Evolutionary conservation across 768 basidiomycete genomes (phyloP).

Genomic region (Thelephora aurantiotincta): DNA sequence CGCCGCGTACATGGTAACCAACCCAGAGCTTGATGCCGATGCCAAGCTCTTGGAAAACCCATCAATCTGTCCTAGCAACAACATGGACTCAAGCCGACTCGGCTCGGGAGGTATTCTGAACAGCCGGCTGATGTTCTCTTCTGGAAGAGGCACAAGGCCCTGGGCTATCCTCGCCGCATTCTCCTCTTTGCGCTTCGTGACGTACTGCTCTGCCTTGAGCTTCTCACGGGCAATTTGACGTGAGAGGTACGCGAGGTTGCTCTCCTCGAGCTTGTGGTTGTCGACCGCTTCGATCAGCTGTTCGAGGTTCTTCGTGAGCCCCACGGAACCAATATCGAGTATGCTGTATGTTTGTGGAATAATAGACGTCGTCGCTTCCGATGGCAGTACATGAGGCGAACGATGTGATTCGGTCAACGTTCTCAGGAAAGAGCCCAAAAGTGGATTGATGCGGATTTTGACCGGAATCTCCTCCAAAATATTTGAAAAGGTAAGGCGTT

Average conservation of each 20-base stretch:
- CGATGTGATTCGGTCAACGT: constrained; percentile 37
- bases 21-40: constrained; percentile 36
- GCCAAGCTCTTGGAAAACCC: constrained; percentile 70
- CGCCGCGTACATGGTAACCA: constrained; percentile 82
- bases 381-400: constrained; percentile 17
- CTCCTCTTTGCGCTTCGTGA: constrained; percentile 83
- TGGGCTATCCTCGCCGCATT: constrained; percentile 66
- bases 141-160: constrained; percentile 75
- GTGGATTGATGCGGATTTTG: constrained; percentile 68
- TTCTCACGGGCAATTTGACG: constrained; percentile 85
- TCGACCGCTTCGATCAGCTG: constrained; percentile 78
- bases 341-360: constrained; percentile 50
- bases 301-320: constrained; percentile 66
- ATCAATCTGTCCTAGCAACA: constrained; percentile 80
- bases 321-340: constrained; percentile 56
- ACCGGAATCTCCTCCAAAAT: constrained; percentile 81
- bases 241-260: constrained; percentile 77
- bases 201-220: constrained; percentile 59
- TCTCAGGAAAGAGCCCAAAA: constrained; percentile 68
- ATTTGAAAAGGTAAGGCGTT: constrained; percentile 72
- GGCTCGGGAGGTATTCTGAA: constrained; percentile 87
- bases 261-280: constrained; percentile 79
- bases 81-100: constrained; percentile 74
- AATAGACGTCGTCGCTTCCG: constrained; percentile 22
- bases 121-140: constrained; percentile 71